Conservation (phyloP, 441 rosid species). For the Gossypium davidsonii region DNA sequence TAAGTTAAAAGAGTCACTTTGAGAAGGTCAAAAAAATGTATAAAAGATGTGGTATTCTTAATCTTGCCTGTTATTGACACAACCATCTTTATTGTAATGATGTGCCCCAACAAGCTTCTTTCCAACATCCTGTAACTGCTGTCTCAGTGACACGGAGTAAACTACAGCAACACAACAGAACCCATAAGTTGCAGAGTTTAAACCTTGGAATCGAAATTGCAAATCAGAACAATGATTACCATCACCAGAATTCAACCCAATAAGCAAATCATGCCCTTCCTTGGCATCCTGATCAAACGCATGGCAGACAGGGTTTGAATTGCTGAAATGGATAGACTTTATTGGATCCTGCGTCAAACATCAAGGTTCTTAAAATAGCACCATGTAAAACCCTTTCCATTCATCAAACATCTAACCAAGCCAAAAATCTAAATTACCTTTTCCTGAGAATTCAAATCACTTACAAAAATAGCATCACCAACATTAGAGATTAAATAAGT, state of each 20-base stretch:
- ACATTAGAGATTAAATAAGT: constrained; percentile 91
- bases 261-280: constrained; percentile 96
- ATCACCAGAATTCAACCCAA: constrained; percentile 89
- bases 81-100: constrained; percentile 94
- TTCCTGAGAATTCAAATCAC: constrained; percentile 93
- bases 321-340: constrained; percentile 89
- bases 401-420: constrained; percentile 13
- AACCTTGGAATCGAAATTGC: constrained; percentile 15
- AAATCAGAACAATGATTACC: constrained; percentile 44
- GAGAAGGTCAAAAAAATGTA: not conserved
- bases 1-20: not conserved
- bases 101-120: constrained; percentile 86
- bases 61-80: constrained; percentile 80
- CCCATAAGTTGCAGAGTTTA: constrained; percentile 24
- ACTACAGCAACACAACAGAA: constrained; percentile 48
- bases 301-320: constrained; percentile 86
- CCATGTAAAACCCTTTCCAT: not conserved
- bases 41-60: not conserved
- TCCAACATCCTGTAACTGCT: constrained; percentile 88
- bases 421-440: constrained; percentile 47
- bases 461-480: constrained; percentile 83
- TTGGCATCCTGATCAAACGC: constrained; percentile 91
- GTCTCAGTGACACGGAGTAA: constrained; percentile 85
- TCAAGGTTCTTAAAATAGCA: constrained; percentile 6
- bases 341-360: constrained; percentile 72